Evolutionary conservation across 768 basidiomycete species (phyloP).

Genomic region (Lactarius hengduanensis): DNA sequence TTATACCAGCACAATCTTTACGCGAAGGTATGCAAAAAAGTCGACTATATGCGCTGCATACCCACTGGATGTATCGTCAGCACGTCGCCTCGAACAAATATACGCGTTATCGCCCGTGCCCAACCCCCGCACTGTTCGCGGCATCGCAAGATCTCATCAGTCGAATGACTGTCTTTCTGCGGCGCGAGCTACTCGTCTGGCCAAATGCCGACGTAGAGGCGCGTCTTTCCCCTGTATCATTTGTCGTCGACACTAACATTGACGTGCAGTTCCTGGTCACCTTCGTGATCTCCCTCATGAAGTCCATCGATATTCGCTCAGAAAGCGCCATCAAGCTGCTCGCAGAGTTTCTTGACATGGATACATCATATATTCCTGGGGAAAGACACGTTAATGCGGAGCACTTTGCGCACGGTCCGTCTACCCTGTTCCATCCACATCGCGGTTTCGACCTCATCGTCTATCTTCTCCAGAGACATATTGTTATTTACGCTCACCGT

Average conservation of each 20-base stretch:
- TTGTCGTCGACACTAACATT: conserved; percentile 6
- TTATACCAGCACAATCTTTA: conserved; percentile 78
- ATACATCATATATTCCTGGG: conserved; percentile 54
- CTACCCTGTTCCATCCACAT: neutral
- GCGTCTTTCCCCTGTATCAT: conserved; percentile 29
- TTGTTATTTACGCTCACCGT: conserved; percentile 85
- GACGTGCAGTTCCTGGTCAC: conserved; percentile 75
- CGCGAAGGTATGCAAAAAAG: conserved; percentile 63
- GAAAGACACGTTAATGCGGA: conserved; percentile 71
- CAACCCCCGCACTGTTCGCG: conserved; percentile 81
- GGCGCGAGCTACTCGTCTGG: conserved; percentile 89
- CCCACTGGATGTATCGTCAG: conserved; percentile 41
- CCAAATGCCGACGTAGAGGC: conserved; percentile 87
- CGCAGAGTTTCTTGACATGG: conserved; percentile 86
- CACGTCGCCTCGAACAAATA: conserved; percentile 87
- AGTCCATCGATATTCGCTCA: conserved; percentile 88
- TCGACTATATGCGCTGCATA: neutral
- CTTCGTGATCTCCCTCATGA: conserved; percentile 87
- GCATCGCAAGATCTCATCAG: conserved; percentile 70
- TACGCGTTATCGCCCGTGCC: conserved; percentile 87
- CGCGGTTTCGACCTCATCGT: neutral
- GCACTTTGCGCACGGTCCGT: conserved; percentile 89
- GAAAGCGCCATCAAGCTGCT: conserved; percentile 82
- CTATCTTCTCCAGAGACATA: conserved; percentile 67
- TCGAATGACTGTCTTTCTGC: conserved; percentile 75